Base-by-base conservation (phyloP, 495 filamentous ascomycete species). In the Apiosordaria backusii region DNA sequence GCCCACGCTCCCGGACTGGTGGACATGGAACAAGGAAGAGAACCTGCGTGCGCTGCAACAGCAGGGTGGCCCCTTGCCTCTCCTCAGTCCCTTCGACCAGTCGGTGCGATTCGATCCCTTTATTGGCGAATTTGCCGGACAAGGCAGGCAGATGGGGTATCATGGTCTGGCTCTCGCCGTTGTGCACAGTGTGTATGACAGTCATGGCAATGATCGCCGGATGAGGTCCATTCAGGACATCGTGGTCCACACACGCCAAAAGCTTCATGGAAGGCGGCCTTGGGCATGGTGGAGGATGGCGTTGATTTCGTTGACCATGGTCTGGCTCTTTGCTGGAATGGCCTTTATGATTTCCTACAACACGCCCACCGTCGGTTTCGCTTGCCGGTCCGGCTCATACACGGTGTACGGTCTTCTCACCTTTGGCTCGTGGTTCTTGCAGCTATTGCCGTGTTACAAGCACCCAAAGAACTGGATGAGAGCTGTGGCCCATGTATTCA, bases 331-430 rank as follows among this genome's bases (percentile, higher is more conserved):
- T 21, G 61, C 71, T 25, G 63, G 71, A 22, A 78, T 82, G 26
- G 76, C 81, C 3, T 78, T 83, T 64, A 68, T 80, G 59, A 52
- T 83, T n/a, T 79, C 76, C 0, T 80, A 70, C 63, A 76, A 72
- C 61, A 82, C 78, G 0, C 81, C 81, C 0, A 83, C 81, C 3
- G 78, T 82, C n/a, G 83, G 83, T 2, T 65, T 85, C 5, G 79
- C 79, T 3, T 85, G 83, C 64, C 74, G 83, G 23, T 82, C 77
- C 50, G 81, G 82, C 2, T 79, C 78, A 0, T 85, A 84, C 63
- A 63, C 81, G 18, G 68, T 82, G 18, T 85, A 80, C 63, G 63
- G 74, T 4, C 27, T 76, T n/a, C 62, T 79, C 6, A 68, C 73
- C 15, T 53, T 72, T 4, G 61, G 59, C 1, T 65, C 76, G 13